phyloP scores from a whole-genome alignment of 768 basidiomycete genomes.

The Russula emetica region DNA sequence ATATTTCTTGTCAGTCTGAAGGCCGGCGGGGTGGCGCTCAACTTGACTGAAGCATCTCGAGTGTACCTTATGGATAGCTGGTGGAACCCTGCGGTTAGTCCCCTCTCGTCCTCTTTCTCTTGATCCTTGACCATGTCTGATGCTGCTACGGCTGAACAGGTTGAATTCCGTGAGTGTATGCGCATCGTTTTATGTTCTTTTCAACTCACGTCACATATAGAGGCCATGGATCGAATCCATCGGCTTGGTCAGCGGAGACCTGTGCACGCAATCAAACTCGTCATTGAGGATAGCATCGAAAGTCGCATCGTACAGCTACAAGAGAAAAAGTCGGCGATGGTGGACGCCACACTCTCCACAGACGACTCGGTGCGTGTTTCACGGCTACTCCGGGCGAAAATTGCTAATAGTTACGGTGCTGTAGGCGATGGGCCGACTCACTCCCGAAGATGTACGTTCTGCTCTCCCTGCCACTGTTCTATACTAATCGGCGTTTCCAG shows the following conservation, averaged over 20 bases:
- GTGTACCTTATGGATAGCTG: slow-evolving; percentile 97
- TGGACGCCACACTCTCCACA: slow-evolving; percentile 77
- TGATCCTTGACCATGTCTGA: neutral
- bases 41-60: slow-evolving; percentile 85
- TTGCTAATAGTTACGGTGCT: slow-evolving; percentile 16
- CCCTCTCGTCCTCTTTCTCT: neutral
- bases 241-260: slow-evolving; percentile 93
- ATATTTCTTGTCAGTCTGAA: slow-evolving; percentile 97
- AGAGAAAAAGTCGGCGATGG: slow-evolving; percentile 96
- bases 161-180: slow-evolving; percentile 68
- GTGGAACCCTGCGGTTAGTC: slow-evolving; percentile 91
- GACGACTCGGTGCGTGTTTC: slow-evolving; percentile 63
- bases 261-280: slow-evolving; percentile 88
- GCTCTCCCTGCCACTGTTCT: neutral
- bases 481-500: slow-evolving; percentile 31
- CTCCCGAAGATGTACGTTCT: slow-evolving; percentile 61
- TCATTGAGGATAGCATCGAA: slow-evolving; percentile 96
- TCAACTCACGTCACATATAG: slow-evolving; percentile 38
- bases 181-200: neutral
- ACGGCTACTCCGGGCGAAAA: neutral
- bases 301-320: slow-evolving; percentile 95
- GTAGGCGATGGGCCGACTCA: slow-evolving; percentile 89
- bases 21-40: slow-evolving; percentile 91
- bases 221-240: slow-evolving; percentile 98
- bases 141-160: slow-evolving; percentile 37